Percentiles rank a stretch among this genome's conserved stretches.
Evolutionary conservation across 148 eudicot species (phyloP).

Genomic region (Fagopyrum tataricum): DNA sequence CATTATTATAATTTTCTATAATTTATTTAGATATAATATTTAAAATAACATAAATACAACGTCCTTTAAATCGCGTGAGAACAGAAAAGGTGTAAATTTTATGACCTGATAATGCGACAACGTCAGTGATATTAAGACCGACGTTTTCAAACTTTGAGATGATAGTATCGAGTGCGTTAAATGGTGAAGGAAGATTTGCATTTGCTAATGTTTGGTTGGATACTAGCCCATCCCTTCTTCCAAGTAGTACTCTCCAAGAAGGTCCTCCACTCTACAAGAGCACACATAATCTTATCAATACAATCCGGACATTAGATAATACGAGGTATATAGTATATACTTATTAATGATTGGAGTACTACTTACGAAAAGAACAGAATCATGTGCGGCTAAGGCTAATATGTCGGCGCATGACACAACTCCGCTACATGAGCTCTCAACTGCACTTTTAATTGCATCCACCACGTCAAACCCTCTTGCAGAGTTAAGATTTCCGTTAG

Average conservation of each 20-base stretch:
- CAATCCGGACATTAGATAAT: too few relatives aligned
- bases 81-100: too few relatives aligned
- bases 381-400: constrained; percentile 71
- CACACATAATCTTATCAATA: not conserved
- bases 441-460: constrained; percentile 58
- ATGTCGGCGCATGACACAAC: constrained; percentile 76
- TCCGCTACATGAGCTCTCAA: constrained; percentile 57
- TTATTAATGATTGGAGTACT: not conserved
- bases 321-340: too few relatives aligned
- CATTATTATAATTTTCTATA: too few relatives aligned
- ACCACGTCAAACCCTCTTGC: constrained; percentile 68
- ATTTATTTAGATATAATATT: too few relatives aligned
- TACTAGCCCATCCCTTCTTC: constrained; percentile 76
- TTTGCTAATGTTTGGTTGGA: constrained; percentile 71
- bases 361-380: constrained; percentile 58
- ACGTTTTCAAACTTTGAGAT: constrained; percentile 42
- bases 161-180: constrained; percentile 34
- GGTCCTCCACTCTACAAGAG: constrained; percentile 70
- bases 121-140: constrained; percentile 62
- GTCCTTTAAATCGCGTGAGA: too few relatives aligned
- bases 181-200: constrained; percentile 46
- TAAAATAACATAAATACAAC: too few relatives aligned
- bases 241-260: constrained; percentile 53
- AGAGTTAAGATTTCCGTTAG: constrained; percentile 54
- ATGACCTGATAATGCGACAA: constrained; percentile 64